phyloP scores from a whole-genome alignment of 768 basidiomycete species.

The Psilocybe cubensis region DNA sequence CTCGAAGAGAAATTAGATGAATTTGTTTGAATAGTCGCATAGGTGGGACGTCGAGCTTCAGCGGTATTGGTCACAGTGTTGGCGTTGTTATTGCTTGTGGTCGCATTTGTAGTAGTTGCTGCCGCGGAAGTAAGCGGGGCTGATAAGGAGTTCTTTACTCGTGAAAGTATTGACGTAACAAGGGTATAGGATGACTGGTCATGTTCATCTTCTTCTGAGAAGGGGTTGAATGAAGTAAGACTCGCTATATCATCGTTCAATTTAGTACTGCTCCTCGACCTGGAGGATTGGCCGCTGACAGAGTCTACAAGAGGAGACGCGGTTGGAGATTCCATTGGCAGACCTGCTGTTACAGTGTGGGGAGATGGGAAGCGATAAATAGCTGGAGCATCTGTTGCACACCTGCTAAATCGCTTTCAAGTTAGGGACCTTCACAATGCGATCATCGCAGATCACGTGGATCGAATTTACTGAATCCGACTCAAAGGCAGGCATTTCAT shows the following conservation, averaged over 20 bases:
- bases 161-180: slow-evolving; percentile 78
- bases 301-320: slow-evolving; percentile 38
- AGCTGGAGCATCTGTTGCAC: not conserved
- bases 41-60: slow-evolving; percentile 67
- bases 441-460: not conserved
- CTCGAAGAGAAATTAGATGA: slow-evolving; percentile 53
- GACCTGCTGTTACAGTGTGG: slow-evolving; percentile 11
- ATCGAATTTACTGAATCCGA: not conserved
- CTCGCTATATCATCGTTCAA: slow-evolving; percentile 65
- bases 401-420: not conserved
- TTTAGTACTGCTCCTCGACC: slow-evolving; percentile 67
- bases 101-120: slow-evolving; percentile 38
- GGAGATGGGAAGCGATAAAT: slow-evolving; percentile 7
- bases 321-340: slow-evolving; percentile 32
- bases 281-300: slow-evolving; percentile 47
- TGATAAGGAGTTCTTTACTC: slow-evolving; percentile 80
- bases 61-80: slow-evolving; percentile 31
- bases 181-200: slow-evolving; percentile 87
- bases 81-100: slow-evolving; percentile 32
- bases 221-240: slow-evolving; percentile 88
- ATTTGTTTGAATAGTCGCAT: slow-evolving; percentile 44
- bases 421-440: not conserved
- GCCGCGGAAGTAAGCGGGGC: slow-evolving; percentile 63
- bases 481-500: too few relatives aligned
- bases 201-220: slow-evolving; percentile 91